Evolutionary conservation across 495 filamentous ascomycete genomes (phyloP).

Genomic region (Penicillium parvum): DNA sequence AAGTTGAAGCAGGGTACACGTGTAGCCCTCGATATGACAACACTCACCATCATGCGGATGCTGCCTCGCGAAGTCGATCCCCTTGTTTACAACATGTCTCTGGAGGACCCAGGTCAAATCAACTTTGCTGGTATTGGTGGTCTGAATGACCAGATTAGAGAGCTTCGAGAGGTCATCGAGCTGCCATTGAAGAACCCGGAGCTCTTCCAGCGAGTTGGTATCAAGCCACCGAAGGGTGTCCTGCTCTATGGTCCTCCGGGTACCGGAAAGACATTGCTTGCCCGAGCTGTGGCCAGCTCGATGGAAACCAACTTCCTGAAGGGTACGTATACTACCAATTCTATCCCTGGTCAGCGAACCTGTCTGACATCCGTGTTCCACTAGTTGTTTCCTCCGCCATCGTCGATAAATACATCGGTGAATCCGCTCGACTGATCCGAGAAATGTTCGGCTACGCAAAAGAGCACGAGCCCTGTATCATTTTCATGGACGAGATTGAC

Average conservation of each 20-base stretch:
- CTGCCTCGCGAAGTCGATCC: constrained; percentile 97
- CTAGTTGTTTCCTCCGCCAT: constrained; percentile 98
- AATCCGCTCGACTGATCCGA: constrained; percentile 93
- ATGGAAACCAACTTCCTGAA: constrained; percentile 99
- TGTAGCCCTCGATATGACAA: constrained; percentile 99
- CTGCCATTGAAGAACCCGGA: constrained; percentile 98
- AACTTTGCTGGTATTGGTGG: constrained; percentile 99
- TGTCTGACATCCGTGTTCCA: constrained; percentile 19
- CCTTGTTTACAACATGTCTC: constrained; percentile 98
- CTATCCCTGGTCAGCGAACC: neutral
- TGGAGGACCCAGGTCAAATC: constrained; percentile 96
- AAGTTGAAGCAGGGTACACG: constrained; percentile 98
- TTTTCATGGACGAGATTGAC: constrained; percentile 99
- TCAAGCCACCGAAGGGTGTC: constrained; percentile 98
- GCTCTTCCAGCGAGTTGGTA: constrained; percentile 92
- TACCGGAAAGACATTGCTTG: constrained; percentile 94
- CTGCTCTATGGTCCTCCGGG: constrained; percentile 96
- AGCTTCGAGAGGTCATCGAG: constrained; percentile 97
- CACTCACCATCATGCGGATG: constrained; percentile 99
- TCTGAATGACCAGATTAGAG: constrained; percentile 97
- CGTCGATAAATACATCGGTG: constrained; percentile 99
- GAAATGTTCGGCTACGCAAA: constrained; percentile 99
- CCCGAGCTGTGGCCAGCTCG: constrained; percentile 92
- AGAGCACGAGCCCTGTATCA: constrained; percentile 99
- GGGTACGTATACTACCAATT: constrained; percentile 53